Evolutionary conservation across 768 basidiomycete genomes (phyloP).

Genomic region (Termitomyces sp.): DNA sequence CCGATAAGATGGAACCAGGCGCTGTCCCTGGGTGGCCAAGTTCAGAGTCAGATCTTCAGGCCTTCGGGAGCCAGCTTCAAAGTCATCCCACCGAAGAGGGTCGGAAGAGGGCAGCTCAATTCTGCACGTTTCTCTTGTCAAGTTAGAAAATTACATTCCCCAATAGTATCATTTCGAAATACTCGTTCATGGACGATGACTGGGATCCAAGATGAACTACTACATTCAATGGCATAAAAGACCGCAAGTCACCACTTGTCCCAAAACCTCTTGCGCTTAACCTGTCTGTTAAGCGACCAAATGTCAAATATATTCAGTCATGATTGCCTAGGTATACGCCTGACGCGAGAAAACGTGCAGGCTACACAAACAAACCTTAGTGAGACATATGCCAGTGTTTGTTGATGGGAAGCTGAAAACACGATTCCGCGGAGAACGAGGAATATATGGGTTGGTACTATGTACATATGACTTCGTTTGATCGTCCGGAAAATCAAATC

Average conservation of each 20-base stretch:
- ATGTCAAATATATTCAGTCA: not conserved
- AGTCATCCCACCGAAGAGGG: no score
- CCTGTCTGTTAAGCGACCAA: not conserved
- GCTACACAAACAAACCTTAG: not conserved
- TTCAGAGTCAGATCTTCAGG: no score
- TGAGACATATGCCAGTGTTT: not conserved
- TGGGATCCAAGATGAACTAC: not conserved
- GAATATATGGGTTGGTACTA: not conserved
- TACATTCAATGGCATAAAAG: not conserved
- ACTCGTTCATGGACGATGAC: not conserved
- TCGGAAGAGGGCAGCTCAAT: no score
- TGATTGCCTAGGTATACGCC: not conserved
- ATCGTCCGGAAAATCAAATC: constrained; percentile 6
- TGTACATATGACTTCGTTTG: not conserved
- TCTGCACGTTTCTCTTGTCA: no score
- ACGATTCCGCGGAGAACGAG: constrained; percentile 10
- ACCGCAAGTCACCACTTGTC: not conserved
- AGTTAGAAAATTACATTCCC: no score
- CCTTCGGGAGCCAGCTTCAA: no score
- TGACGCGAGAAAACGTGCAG: not conserved
- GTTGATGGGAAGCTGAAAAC: not conserved
- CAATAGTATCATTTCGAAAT: no score
- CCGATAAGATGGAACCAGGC: not conserved
- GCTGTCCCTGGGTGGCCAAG: no score
- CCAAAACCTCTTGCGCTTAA: not conserved